phyloP scores from a whole-genome alignment of 75 land plant species.

The Larix kaempferi region DNA sequence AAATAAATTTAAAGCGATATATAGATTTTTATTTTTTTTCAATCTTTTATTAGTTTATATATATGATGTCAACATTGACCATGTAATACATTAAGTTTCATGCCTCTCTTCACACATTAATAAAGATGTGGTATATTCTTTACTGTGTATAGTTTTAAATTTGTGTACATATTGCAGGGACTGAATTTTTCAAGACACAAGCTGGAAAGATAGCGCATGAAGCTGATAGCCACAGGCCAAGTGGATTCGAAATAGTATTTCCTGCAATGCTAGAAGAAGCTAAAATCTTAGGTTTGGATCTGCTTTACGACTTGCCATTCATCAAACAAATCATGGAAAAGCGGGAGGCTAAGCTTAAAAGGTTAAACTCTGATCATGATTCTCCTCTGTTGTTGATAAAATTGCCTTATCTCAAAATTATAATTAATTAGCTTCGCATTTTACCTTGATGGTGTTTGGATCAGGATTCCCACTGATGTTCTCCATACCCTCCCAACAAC shows the following conservation, averaged over 20 bases:
- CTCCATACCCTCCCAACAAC: not conserved
- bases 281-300: slow-evolving; percentile 4
- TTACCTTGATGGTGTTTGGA: not conserved
- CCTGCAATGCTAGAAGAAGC: slow-evolving; percentile 15
- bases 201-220: not conserved
- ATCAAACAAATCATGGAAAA: not conserved
- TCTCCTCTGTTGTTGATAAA: not conserved
- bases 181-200: slow-evolving; percentile 3
- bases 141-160: too few species aligned
- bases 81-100: too few species aligned
- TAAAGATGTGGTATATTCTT: not conserved
- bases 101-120: not conserved
- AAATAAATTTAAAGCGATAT: too few species aligned
- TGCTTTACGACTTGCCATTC: slow-evolving; percentile 10
- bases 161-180: not conserved
- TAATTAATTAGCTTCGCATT: not conserved
- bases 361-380: not conserved
- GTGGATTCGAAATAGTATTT: slow-evolving; percentile 16
- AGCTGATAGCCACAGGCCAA: slow-evolving; percentile 1
- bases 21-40: too few species aligned
- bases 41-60: too few species aligned
- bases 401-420: not conserved
- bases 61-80: not conserved
- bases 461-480: not conserved
- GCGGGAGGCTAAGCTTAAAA: slow-evolving; percentile 13